Percentiles rank a stretch among this genome's conserved stretches.
phyloP scores from a whole-genome alignment of 129 eudicot species.

The Tagetes erecta region DNA sequence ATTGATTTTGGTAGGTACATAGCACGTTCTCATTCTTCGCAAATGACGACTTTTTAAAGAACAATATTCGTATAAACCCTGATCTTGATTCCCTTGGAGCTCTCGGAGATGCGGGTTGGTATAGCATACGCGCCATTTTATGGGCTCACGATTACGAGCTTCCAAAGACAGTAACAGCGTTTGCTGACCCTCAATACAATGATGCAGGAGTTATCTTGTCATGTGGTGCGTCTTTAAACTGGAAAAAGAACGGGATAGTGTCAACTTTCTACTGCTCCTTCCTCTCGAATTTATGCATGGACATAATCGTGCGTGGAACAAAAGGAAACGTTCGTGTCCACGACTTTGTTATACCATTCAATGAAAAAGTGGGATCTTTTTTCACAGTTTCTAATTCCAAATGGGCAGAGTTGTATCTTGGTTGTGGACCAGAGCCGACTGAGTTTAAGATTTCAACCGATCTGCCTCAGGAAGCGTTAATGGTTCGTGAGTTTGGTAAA shows the following conservation, averaged over 20 bases:
- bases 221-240: slow-evolving; percentile 52
- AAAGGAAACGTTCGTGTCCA: slow-evolving; percentile 55
- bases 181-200: slow-evolving; percentile 39
- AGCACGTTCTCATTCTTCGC: slow-evolving; percentile 36
- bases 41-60: slow-evolving; percentile 41
- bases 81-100: slow-evolving; percentile 49
- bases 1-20: slow-evolving; percentile 41
- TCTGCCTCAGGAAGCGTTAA: slow-evolving; percentile 61
- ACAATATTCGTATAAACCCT: slow-evolving; percentile 56
- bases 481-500: slow-evolving; percentile 63
- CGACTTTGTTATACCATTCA: slow-evolving; percentile 58
- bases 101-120: slow-evolving; percentile 57
- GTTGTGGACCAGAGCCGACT: slow-evolving; percentile 44
- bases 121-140: slow-evolving; percentile 53
- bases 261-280: slow-evolving; percentile 63
- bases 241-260: slow-evolving; percentile 45
- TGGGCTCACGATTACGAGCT: slow-evolving; percentile 60
- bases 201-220: slow-evolving; percentile 55
- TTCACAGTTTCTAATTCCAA: slow-evolving; percentile 31
- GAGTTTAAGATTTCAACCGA: slow-evolving; percentile 38
- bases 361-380: slow-evolving; percentile 52
- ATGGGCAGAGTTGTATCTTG: slow-evolving; percentile 40
- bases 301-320: slow-evolving; percentile 50
- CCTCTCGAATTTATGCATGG: slow-evolving; percentile 45
- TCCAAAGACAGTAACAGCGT: slow-evolving; percentile 56